Conservation (phyloP, 2,329 filamentous ascomycete genomes). For the Microsporum canis region DNA sequence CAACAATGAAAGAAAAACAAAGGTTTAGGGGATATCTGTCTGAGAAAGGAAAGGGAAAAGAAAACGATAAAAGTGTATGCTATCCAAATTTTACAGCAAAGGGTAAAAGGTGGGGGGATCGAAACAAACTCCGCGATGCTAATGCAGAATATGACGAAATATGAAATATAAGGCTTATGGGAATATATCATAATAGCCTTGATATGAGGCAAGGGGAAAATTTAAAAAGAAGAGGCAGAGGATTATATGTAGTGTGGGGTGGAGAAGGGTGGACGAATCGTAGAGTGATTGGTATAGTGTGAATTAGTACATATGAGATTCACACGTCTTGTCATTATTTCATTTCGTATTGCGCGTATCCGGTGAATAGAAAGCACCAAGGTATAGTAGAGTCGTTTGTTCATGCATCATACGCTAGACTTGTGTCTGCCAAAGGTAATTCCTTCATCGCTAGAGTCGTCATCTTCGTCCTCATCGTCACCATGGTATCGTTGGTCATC, state of each 20-base stretch:
- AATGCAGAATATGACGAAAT: background rate
- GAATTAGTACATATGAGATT: background rate
- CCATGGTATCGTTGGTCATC: slow-evolving; percentile 32
- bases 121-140: background rate
- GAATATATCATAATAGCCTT: background rate
- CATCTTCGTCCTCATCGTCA: slow-evolving; percentile 31
- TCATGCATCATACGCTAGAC: background rate
- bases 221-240: background rate
- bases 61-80: background rate
- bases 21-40: slow-evolving; percentile 1
- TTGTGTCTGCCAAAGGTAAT: slow-evolving; percentile 27
- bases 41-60: background rate
- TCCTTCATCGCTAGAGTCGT: slow-evolving; percentile 34
- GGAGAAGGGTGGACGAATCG: background rate
- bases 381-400: background rate
- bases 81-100: slow-evolving; percentile 3
- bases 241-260: background rate
- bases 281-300: background rate
- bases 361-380: background rate
- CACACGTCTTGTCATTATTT: background rate
- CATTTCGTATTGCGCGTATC: background rate
- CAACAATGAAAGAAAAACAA: background rate
- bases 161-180: background rate
- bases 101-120: background rate
- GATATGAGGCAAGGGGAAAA: background rate